Conservation (phyloP, 305 asterid genomes). For the Solanum chacoense region DNA sequence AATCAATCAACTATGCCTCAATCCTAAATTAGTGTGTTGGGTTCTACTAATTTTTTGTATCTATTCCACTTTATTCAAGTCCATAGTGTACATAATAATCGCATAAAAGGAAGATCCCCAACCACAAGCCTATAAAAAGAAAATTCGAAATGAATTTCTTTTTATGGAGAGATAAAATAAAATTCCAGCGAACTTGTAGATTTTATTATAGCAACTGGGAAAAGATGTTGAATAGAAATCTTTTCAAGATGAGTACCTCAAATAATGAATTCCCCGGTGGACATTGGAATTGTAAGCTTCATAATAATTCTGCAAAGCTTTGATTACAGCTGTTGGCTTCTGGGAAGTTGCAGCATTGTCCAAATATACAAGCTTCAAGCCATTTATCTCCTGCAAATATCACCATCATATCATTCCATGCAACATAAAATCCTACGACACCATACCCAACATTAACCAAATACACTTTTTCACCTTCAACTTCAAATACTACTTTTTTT, state of each 20-base stretch:
- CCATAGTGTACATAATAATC: background rate
- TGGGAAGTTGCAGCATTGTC: conserved; percentile 98
- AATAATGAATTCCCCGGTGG: conserved; percentile 87
- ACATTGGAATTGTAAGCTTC: conserved; percentile 80
- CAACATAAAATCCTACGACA: background rate
- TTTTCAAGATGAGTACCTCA: conserved; percentile 41
- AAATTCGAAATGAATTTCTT: background rate
- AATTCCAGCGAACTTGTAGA: background rate
- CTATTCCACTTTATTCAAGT: background rate
- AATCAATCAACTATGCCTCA: background rate
- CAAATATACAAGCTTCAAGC: conserved; percentile 81
- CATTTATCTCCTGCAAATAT: conserved; percentile 66
- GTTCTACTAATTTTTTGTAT: background rate
- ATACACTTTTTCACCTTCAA: background rate
- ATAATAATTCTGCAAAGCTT: conserved; percentile 60
- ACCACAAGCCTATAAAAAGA: background rate
- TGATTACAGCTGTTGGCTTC: conserved; percentile 73
- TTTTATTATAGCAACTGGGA: background rate
- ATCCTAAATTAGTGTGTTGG: background rate
- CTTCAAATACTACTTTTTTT: background rate
- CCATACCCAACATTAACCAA: background rate
- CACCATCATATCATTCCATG: background rate
- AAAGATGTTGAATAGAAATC: background rate
- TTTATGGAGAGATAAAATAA: background rate
- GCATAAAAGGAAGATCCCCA: background rate